Percentiles rank a stretch among this genome's conserved stretches.
Evolutionary conservation across 768 basidiomycete genomes (phyloP).

Genomic region (Termitomyces sp.): DNA sequence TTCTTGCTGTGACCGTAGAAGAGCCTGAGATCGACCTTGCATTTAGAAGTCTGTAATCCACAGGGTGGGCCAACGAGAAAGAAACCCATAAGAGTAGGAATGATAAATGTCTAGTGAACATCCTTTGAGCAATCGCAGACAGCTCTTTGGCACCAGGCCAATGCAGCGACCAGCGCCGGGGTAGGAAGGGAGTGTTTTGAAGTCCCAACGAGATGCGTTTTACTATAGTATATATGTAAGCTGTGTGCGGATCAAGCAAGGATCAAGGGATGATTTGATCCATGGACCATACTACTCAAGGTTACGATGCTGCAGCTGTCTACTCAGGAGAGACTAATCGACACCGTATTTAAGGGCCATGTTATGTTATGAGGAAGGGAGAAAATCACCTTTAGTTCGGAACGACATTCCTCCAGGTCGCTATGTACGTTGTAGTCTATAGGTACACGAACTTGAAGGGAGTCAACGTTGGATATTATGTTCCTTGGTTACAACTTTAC

Average conservation of each 20-base stretch:
- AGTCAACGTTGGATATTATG: background rate
- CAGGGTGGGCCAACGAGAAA: constrained; percentile 9
- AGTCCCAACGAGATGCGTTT: background rate
- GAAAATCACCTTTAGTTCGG: background rate
- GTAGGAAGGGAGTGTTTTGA: background rate
- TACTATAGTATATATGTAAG: background rate
- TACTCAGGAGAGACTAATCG: too few species aligned
- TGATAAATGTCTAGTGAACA: constrained; percentile 12
- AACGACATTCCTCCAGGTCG: background rate
- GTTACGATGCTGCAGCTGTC: too few species aligned
- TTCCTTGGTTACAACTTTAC: background rate
- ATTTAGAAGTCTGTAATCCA: constrained; percentile 8
- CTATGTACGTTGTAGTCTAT: background rate
- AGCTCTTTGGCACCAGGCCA: constrained; percentile 29
- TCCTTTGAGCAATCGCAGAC: constrained; percentile 5
- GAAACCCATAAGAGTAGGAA: constrained; percentile 14
- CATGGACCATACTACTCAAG: too few species aligned
- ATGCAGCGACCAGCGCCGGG: constrained; percentile 33
- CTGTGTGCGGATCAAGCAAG: background rate
- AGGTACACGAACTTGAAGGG: background rate
- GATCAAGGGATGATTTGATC: background rate
- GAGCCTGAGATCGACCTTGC: background rate
- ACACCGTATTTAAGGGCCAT: background rate
- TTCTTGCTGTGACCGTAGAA: background rate
- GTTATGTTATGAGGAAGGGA: background rate